A percentile compares a stretch with the other conserved stretches of the same genome.
These are phyloP conservation scores for Boletus patriciae DNA, from an alignment of 768 basidiomycete genomes.

Conservation along the genomic window DNA sequence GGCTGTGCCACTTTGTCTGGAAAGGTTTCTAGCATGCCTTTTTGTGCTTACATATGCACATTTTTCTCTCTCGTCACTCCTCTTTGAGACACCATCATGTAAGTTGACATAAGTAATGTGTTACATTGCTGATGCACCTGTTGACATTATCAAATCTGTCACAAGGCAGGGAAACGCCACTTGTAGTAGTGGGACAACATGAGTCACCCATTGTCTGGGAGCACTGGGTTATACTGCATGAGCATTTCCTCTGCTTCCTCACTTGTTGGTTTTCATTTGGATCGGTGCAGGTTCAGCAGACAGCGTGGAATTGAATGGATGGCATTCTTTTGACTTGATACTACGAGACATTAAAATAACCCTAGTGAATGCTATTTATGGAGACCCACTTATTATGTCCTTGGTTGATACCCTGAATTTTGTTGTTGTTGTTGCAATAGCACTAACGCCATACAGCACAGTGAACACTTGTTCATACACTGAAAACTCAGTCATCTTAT, in stretches of 20 bases:
- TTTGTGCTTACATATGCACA: no score
- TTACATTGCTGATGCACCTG: no score
- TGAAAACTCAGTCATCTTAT: slow-evolving; percentile 52
- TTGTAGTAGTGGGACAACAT: slow-evolving; percentile 57
- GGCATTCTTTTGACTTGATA: slow-evolving; percentile 72
- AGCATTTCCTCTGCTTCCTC: slow-evolving; percentile 86
- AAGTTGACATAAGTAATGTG: no score
- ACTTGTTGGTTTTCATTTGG: slow-evolving; percentile 68
- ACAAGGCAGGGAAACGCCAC: not conserved
- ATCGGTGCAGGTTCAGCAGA: slow-evolving; percentile 80
- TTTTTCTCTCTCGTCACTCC: no score
- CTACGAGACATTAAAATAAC: slow-evolving; percentile 40
- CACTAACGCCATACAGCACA: slow-evolving; percentile 65
- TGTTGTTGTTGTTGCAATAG: slow-evolving; percentile 74
- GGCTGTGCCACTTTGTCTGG: no score
- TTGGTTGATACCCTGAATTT: slow-evolving; percentile 87
- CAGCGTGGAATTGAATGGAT: slow-evolving; percentile 73
- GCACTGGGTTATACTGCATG: slow-evolving; percentile 76
- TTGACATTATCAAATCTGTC: not conserved
- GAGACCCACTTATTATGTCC: slow-evolving; percentile 76
- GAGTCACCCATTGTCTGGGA: slow-evolving; percentile 65
- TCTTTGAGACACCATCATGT: no score
- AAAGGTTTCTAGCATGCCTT: no score
- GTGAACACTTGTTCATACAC: slow-evolving; percentile 69
- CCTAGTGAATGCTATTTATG: not conserved